phyloP scores from a whole-genome alignment of 2,329 filamentous ascomycete species.

The Fusarium falciforme region DNA sequence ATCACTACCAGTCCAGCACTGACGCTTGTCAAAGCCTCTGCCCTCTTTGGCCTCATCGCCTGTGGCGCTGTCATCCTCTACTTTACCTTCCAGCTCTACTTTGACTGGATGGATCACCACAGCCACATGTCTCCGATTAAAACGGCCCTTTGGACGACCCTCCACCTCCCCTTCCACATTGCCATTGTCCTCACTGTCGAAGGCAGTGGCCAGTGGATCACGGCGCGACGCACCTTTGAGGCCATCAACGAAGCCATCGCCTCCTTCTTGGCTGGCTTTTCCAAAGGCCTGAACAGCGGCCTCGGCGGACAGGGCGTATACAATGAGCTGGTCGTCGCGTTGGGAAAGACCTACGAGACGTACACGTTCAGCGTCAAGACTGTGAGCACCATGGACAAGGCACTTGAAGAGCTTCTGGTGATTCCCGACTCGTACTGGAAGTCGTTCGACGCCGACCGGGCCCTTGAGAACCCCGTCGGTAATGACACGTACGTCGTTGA shows the following conservation, averaged over 20 bases:
- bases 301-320: background rate
- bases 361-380: background rate
- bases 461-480: accelerated
- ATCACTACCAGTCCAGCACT: background rate
- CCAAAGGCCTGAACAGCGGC: background rate
- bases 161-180: background rate
- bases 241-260: accelerated
- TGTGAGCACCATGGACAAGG: accelerated
- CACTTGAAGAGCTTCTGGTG: accelerated
- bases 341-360: background rate
- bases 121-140: background rate
- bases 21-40: background rate
- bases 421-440: background rate
- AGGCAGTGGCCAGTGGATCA: background rate
- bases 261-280: accelerated
- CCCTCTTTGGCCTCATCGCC: background rate
- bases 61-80: background rate
- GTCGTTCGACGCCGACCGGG: background rate
- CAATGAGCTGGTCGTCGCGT: background rate
- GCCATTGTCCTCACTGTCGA: background rate
- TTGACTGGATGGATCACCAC: background rate
- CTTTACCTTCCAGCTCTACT: background rate
- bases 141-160: background rate
- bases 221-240: background rate
- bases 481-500: background rate